Evolutionary conservation across 768 basidiomycete genomes (phyloP).

Genomic region (Clitopilus hobsonii): DNA sequence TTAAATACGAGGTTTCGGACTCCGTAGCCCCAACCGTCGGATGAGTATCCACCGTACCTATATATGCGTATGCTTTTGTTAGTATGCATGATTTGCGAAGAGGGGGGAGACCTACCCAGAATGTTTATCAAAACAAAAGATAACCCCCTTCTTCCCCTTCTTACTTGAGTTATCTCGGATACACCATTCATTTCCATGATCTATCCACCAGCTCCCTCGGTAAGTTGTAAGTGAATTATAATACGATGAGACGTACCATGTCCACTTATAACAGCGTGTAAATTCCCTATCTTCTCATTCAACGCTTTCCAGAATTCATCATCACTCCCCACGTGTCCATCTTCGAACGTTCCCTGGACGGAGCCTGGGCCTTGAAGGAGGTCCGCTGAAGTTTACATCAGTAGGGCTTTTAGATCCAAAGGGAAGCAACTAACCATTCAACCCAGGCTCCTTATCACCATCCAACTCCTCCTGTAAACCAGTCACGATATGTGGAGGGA

Average conservation of each 20-base stretch:
- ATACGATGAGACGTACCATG: conserved; percentile 43
- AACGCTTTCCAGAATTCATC: conserved; percentile 59
- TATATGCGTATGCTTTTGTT: too few species aligned
- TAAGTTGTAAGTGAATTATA: neutral
- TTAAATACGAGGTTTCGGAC: conserved; percentile 59
- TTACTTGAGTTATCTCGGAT: conserved; percentile 63
- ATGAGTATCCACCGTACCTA: conserved; percentile 65
- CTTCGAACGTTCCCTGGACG: conserved; percentile 47
- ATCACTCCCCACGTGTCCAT: conserved; percentile 40
- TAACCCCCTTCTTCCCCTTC: conserved; percentile 49
- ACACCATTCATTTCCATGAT: conserved; percentile 82
- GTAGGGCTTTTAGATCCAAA: neutral
- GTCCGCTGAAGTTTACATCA: conserved; percentile 42
- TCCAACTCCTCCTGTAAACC: conserved; percentile 30
- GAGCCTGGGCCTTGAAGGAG: conserved; percentile 45
- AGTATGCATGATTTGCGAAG: too few species aligned
- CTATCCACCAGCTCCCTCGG: conserved; percentile 23
- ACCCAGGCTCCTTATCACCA: conserved; percentile 32
- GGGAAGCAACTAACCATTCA: conserved; percentile 30
- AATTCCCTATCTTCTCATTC: conserved; percentile 53
- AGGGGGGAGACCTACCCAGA: conserved; percentile 44
- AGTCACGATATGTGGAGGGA: conserved; percentile 53
- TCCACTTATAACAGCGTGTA: conserved; percentile 66
- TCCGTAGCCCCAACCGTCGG: conserved; percentile 55
- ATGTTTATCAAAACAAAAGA: conserved; percentile 78